Percentiles rank a stretch among this genome's conserved stretches.
Conservation (phyloP, 768 basidiomycete species). For the Trametes cinnabarina region DNA sequence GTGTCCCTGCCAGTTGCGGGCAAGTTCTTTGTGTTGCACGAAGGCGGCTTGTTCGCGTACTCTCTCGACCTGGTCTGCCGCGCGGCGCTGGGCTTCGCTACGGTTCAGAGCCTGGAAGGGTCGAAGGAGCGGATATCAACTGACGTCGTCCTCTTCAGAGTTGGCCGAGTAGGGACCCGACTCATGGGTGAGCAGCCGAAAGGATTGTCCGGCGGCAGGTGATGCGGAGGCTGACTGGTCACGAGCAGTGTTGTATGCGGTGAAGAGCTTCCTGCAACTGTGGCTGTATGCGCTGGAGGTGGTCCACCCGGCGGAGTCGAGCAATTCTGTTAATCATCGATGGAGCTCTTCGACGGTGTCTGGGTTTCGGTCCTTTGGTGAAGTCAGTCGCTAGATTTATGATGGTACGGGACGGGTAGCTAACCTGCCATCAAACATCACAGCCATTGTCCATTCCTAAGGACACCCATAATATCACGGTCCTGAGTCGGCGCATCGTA, state of each 20-base stretch:
- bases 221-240: too few relatives aligned
- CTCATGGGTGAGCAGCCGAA: conserved; percentile 58
- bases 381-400: conserved; percentile 42
- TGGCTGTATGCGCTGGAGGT: conserved; percentile 64
- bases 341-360: conserved; percentile 28
- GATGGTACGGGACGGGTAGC: background rate
- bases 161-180: conserved; percentile 50
- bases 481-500: conserved; percentile 60
- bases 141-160: conserved; percentile 59
- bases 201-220: too few relatives aligned
- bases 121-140: conserved; percentile 63
- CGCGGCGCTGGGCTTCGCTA: conserved; percentile 49
- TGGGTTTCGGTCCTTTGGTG: conserved; percentile 63
- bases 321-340: conserved; percentile 38
- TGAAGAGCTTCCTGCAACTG: conserved; percentile 58
- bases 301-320: conserved; percentile 30
- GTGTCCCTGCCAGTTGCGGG: conserved; percentile 59
- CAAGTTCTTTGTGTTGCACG: conserved; percentile 65
- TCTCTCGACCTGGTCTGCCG: conserved; percentile 69
- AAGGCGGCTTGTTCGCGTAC: conserved; percentile 58
- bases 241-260: conserved; percentile 71
- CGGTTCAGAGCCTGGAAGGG: conserved; percentile 47
- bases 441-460: conserved; percentile 71
- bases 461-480: conserved; percentile 60
- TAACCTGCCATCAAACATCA: background rate